phyloP scores from a whole-genome alignment of 2,329 filamentous ascomycete species.

The Alternaria infectoria region DNA sequence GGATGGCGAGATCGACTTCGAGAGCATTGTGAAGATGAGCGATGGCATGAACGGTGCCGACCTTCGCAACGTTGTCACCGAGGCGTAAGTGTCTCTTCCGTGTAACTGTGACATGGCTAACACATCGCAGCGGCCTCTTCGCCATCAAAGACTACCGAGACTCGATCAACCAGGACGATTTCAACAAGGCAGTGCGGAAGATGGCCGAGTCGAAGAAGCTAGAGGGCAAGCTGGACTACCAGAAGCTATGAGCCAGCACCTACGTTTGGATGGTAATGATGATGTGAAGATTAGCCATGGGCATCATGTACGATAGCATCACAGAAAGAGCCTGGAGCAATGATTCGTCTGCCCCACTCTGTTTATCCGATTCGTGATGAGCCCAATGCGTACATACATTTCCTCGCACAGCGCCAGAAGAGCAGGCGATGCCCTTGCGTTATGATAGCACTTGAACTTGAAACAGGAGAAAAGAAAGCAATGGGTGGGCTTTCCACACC shows the following conservation, averaged over 20 bases:
- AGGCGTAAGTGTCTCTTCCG: constrained; percentile 73
- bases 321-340: not conserved
- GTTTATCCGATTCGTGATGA: not conserved
- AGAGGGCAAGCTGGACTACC: constrained; percentile 96
- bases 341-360: not conserved
- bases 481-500: not conserved
- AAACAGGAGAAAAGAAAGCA: constrained; percentile 5
- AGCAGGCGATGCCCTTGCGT: not conserved
- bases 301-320: constrained; percentile 12
- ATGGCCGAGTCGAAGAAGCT: constrained; percentile 97
- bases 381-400: not conserved
- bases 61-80: constrained; percentile 95
- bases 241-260: constrained; percentile 71
- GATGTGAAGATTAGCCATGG: constrained; percentile 21
- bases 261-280: constrained; percentile 8
- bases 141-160: constrained; percentile 99
- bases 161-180: constrained; percentile 95
- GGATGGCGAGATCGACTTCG: constrained; percentile 96
- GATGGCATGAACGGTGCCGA: constrained; percentile 97
- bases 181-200: constrained; percentile 99
- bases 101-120: constrained; percentile 29
- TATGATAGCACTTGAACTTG: not conserved
- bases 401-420: not conserved
- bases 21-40: constrained; percentile 99
- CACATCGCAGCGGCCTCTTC: constrained; percentile 75